Evolutionary conservation across 2,329 filamentous ascomycete species (phyloP).

Genomic region (Cladorrhinum sp.): DNA sequence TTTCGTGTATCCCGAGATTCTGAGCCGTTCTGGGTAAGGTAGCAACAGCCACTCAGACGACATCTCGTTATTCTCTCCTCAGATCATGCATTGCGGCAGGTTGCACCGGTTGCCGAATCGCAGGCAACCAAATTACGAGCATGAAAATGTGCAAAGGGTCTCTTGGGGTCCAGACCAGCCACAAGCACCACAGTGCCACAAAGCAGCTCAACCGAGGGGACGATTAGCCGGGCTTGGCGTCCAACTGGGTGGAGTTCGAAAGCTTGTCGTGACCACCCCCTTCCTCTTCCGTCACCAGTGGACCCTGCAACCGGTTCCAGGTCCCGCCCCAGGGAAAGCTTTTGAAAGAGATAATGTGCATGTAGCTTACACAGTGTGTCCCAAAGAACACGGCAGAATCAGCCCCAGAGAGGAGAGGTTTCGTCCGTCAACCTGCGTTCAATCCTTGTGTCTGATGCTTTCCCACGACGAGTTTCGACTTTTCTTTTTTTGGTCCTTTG

Average conservation of each 20-base stretch:
- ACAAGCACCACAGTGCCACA: not conserved
- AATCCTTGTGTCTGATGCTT: too few species aligned
- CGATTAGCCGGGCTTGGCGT: constrained; percentile 5
- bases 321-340: too few species aligned
- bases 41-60: too few species aligned
- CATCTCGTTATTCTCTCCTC: not conserved
- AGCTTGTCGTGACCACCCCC: not conserved
- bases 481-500: too few species aligned
- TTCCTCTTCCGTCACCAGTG: constrained; percentile 2
- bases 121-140: too few species aligned
- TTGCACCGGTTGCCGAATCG: too few species aligned
- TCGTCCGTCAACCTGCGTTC: not conserved
- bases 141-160: not conserved
- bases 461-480: too few species aligned
- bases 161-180: not conserved
- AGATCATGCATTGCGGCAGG: too few species aligned
- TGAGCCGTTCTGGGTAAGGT: too few species aligned
- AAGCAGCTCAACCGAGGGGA: not conserved
- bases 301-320: not conserved
- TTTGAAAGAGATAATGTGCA: too few species aligned
- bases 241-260: constrained; percentile 6
- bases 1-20: too few species aligned
- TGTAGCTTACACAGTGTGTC: constrained; percentile 10
- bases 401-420: not conserved
- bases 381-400: not conserved